These are phyloP conservation scores for Didymella arachidicola DNA, from an alignment of 2,329 filamentous ascomycete genomes.

Conservation along the genomic window DNA sequence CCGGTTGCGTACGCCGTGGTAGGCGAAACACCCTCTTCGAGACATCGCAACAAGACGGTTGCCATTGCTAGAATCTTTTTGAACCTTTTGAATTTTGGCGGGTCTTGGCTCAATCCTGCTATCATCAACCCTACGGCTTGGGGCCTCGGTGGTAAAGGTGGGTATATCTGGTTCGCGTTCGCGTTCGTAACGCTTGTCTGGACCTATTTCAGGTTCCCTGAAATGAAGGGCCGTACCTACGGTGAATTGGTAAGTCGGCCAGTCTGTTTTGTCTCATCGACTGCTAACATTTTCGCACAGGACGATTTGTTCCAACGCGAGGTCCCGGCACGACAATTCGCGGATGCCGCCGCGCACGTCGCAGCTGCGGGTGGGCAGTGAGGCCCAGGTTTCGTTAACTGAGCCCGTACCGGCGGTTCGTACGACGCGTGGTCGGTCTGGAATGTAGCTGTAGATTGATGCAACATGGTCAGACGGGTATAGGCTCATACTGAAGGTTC, in stretches of 20 bases:
- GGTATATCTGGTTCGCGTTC: slow-evolving; percentile 83
- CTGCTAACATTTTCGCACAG: neutral
- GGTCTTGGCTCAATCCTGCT: slow-evolving; percentile 66
- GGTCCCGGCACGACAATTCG: slow-evolving; percentile 12
- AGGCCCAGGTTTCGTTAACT: neutral
- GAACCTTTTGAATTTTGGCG: slow-evolving; percentile 58
- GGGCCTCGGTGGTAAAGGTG: slow-evolving; percentile 76
- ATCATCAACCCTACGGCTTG: slow-evolving; percentile 63
- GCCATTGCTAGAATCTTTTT: slow-evolving; percentile 72
- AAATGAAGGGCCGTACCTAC: slow-evolving; percentile 79
- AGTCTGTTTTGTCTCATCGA: neutral
- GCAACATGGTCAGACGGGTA: neutral
- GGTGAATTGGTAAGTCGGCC: slow-evolving; percentile 62
- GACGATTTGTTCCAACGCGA: slow-evolving; percentile 14
- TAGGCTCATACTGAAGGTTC: neutral
- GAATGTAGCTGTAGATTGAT: neutral
- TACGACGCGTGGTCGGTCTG: neutral
- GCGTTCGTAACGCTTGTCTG: slow-evolving; percentile 80
- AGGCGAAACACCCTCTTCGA: slow-evolving; percentile 78
- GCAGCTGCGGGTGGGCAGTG: slow-evolving; percentile 5
- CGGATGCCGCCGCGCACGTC: slow-evolving; percentile 8
- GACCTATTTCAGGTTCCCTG: slow-evolving; percentile 78
- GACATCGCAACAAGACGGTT: slow-evolving; percentile 86
- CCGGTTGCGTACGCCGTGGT: slow-evolving; percentile 88
- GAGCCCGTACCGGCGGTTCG: neutral